Percentiles rank a stretch among this genome's conserved stretches.
phyloP scores from a whole-genome alignment of 2,329 filamentous ascomycete species.

The Penicillium corylophilum region DNA sequence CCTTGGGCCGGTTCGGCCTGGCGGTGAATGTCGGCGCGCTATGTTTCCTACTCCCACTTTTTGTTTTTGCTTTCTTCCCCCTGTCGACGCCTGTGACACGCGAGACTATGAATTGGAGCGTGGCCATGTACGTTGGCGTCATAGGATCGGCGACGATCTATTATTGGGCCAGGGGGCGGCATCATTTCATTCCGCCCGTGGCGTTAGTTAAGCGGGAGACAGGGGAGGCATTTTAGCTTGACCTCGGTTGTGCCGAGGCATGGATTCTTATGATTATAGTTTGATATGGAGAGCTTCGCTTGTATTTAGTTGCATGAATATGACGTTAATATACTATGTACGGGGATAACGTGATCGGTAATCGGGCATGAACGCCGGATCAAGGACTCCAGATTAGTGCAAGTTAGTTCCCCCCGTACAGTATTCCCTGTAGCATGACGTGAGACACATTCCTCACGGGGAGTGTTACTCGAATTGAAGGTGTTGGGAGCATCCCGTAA shows the following conservation, averaged over 20 bases:
- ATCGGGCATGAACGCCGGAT: neutral
- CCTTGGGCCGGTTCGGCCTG: conserved; percentile 46
- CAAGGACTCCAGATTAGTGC: neutral
- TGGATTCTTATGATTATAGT: neutral
- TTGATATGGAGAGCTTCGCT: neutral
- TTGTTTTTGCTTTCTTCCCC: conserved; percentile 50
- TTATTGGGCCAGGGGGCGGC: conserved; percentile 42
- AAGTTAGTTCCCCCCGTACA: neutral
- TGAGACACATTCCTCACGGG: neutral
- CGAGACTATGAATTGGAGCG: conserved; percentile 50
- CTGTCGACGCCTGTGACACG: conserved; percentile 30
- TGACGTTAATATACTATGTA: neutral
- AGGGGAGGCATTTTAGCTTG: neutral
- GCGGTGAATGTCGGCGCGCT: conserved; percentile 45
- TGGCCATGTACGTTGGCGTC: conserved; percentile 47
- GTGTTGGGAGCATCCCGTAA: neutral
- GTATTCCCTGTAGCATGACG: conserved; percentile 7
- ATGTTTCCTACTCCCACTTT: conserved; percentile 39
- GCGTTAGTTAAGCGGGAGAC: conserved; percentile 33
- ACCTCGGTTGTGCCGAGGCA: neutral
- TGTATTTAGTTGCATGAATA: conserved; percentile 1
- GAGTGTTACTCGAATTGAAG: neutral
- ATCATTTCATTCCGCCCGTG: conserved; percentile 44
- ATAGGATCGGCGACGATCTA: conserved; percentile 45
- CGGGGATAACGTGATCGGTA: neutral